A percentile compares a stretch with the other conserved stretches of the same genome.
These are phyloP conservation scores for Colletotrichum euphorbiae DNA, from an alignment of 2,329 filamentous ascomycete species.

Conservation along the genomic window DNA sequence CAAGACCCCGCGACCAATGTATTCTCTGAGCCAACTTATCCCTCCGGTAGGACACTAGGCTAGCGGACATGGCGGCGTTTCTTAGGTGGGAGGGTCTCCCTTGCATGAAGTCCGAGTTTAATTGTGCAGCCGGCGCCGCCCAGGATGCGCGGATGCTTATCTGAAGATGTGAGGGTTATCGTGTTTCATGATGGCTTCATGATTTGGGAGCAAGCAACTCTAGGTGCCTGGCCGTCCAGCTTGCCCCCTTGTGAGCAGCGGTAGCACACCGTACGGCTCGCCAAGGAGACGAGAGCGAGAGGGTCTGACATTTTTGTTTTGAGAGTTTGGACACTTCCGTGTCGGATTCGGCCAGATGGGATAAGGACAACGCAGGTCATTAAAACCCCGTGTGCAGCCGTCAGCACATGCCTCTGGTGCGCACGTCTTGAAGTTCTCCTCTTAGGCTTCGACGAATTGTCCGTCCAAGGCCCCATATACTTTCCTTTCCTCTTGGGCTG, in stretches of 20 bases:
- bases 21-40: not conserved
- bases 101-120: constrained; percentile 27
- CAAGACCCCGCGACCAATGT: constrained; percentile 1
- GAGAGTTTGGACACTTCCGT: constrained; percentile 16
- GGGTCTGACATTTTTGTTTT: constrained; percentile 15
- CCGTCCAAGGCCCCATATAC: constrained; percentile 19
- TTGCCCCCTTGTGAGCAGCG: not conserved
- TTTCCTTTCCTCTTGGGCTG: constrained; percentile 9
- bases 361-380: constrained; percentile 23
- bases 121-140: constrained; percentile 29
- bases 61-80: constrained; percentile 19
- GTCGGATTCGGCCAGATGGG: constrained; percentile 3
- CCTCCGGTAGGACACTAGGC: not conserved
- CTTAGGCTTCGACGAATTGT: constrained; percentile 22
- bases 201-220: constrained; percentile 30
- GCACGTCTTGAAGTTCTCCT: not conserved
- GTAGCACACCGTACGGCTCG: constrained; percentile 12
- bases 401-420: not conserved
- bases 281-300: constrained; percentile 27
- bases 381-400: constrained; percentile 30
- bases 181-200: constrained; percentile 42
- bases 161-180: constrained; percentile 36
- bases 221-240: not conserved
- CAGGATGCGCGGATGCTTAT: constrained; percentile 35
- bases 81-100: constrained; percentile 2